Conservation (phyloP, 495 filamentous ascomycete genomes). For the Aspergillus steynii region DNA sequence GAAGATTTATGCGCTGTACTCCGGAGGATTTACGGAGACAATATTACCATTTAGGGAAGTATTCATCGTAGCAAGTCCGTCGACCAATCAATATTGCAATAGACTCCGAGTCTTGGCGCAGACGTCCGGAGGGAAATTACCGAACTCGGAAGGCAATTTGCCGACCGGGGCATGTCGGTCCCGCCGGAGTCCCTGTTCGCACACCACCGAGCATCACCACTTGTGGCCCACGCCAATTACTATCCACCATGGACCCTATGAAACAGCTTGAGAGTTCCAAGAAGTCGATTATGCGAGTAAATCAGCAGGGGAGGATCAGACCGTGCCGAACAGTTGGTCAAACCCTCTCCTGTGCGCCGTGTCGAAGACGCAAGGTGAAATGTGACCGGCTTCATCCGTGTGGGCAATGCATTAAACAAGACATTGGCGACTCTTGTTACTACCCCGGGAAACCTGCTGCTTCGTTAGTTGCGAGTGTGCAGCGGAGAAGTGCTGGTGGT, state of each 20-base stretch:
- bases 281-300: background rate
- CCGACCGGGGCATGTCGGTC: no score
- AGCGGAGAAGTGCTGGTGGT: background rate
- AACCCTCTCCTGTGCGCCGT: background rate
- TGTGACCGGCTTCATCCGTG: background rate
- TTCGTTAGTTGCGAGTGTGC: background rate
- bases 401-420: background rate
- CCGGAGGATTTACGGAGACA: no score
- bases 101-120: no score
- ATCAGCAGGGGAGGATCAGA: background rate
- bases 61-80: no score
- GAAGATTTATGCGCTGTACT: no score
- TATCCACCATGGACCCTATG: background rate
- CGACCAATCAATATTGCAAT: no score
- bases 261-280: background rate
- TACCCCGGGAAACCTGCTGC: background rate
- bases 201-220: background rate
- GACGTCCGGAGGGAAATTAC: no score
- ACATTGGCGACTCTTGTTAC: background rate
- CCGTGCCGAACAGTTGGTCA: background rate
- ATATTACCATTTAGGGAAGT: no score
- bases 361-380: constrained; percentile 1
- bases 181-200: no score
- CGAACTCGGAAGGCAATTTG: no score
- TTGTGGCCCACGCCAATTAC: background rate